Evolutionary conservation across 352 stramenopile genomes (phyloP).

Genomic region (Aphanomyces cochlioides): DNA sequence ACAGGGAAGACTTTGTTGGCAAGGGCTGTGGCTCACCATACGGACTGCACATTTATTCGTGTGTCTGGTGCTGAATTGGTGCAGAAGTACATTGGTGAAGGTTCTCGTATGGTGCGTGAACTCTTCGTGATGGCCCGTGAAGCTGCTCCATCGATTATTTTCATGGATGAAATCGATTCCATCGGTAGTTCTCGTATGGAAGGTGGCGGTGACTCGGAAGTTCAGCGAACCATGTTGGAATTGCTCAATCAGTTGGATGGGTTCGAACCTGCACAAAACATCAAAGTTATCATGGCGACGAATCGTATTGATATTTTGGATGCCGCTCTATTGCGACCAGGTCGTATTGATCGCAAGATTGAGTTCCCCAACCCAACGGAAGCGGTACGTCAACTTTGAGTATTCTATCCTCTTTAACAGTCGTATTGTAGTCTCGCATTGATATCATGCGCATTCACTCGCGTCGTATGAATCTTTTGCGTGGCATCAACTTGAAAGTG

Average conservation of each 20-base stretch:
- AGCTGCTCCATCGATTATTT: conserved; percentile 99
- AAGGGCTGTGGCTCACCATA: conserved; percentile 98
- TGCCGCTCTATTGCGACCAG: conserved; percentile 93
- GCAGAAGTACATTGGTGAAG: conserved; percentile 99
- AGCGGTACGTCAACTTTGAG: conserved; percentile 49
- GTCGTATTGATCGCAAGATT: conserved; percentile 99
- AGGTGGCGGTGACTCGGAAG: conserved; percentile 96
- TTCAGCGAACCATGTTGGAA: conserved; percentile 99
- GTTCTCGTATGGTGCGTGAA: conserved; percentile 98
- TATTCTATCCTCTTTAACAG: conserved; percentile 34
- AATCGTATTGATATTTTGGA: conserved; percentile 99
- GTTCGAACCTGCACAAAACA: conserved; percentile 96
- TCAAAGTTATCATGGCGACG: conserved; percentile 99
- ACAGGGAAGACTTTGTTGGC: conserved; percentile 99
- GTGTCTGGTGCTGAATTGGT: conserved; percentile 98
- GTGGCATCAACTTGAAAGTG: conserved; percentile 97
- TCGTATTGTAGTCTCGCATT: conserved; percentile 74
- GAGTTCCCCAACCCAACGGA: conserved; percentile 99
- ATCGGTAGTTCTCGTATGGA: conserved; percentile 94
- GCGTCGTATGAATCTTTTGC: conserved; percentile 98
- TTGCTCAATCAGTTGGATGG: conserved; percentile 98
- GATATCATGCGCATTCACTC: conserved; percentile 99
- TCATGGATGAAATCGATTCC: conserved; percentile 99
- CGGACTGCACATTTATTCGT: conserved; percentile 99
- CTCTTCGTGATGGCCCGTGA: conserved; percentile 98